phyloP scores from a whole-genome alignment of 352 stramenopile genomes.

The Thalassiosira hispida region DNA sequence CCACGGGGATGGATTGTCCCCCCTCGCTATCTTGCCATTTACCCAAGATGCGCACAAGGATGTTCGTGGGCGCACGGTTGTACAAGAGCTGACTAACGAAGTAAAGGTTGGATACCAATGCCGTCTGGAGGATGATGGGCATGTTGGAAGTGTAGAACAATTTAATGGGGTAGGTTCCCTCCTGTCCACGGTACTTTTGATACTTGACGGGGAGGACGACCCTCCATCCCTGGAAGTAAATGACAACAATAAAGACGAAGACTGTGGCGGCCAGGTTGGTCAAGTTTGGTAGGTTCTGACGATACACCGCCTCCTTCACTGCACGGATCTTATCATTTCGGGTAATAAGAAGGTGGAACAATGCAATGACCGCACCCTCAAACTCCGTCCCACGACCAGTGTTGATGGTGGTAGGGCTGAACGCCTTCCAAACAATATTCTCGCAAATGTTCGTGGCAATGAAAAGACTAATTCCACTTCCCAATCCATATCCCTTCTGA shows the following conservation, averaged over 20 bases:
- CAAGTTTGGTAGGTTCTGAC: conserved; percentile 98
- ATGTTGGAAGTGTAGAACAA: conserved; percentile 99
- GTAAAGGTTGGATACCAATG: conserved; percentile 99
- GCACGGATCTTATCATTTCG: conserved; percentile 97
- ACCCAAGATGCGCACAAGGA: conserved; percentile 96
- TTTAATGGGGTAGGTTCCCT: conserved; percentile 99
- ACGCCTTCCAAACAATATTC: conserved; percentile 99
- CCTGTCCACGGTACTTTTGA: conserved; percentile 98
- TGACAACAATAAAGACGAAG: conserved; percentile 98
- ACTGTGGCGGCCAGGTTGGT: conserved; percentile 99
- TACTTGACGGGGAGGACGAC: conserved; percentile 96
- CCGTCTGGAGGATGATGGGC: conserved; percentile 99
- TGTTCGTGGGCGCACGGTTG: conserved; percentile 98
- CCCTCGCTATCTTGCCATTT: conserved; percentile 98
- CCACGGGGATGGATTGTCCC: conserved; percentile 95
- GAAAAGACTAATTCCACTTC: conserved; percentile 98
- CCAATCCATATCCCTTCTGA: conserved; percentile 99
- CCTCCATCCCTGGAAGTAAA: conserved; percentile 99
- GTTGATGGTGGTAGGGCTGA: conserved; percentile 99
- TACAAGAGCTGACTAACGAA: conserved; percentile 99
- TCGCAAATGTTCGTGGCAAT: conserved; percentile 99
- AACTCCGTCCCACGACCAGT: conserved; percentile 98
- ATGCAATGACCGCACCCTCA: conserved; percentile 98
- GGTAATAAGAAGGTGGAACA: conserved; percentile 99
- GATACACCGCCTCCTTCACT: conserved; percentile 98